Conservation (phyloP, 2,329 filamentous ascomycete species). For the Colletotrichum chlorophyti region DNA sequence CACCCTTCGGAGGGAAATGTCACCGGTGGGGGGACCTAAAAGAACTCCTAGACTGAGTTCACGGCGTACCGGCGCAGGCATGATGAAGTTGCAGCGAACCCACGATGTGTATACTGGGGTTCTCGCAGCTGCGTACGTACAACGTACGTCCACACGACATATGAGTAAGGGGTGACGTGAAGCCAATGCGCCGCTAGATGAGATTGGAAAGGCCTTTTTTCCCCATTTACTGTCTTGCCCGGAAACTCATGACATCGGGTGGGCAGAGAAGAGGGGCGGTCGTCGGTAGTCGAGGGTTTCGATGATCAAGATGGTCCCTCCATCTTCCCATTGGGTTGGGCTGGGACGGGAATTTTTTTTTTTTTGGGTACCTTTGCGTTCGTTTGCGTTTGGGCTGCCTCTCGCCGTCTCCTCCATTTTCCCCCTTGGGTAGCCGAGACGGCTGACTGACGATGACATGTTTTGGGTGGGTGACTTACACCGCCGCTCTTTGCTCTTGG, state of each 20-base stretch:
- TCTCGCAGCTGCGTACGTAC: not conserved
- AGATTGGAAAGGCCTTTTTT: slow-evolving; percentile 14
- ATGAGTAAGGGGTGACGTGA: slow-evolving; percentile 28
- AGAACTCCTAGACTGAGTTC: not conserved
- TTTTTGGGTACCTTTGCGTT: slow-evolving; percentile 25
- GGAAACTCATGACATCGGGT: slow-evolving; percentile 4
- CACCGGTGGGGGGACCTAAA: not conserved
- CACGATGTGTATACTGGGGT: too few species aligned
- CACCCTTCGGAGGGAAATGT: slow-evolving; percentile 4
- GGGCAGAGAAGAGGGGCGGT: not conserved
- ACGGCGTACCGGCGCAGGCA: slow-evolving; percentile 1
- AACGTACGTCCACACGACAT: not conserved
- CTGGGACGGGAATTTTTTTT: not conserved
- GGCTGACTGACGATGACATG: slow-evolving; percentile 29
- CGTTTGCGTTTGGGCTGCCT: slow-evolving; percentile 16
- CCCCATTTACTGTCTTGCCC: not conserved
- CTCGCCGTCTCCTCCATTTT: slow-evolving; percentile 2
- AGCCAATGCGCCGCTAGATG: slow-evolving; percentile 27
- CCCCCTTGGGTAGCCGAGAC: too few species aligned
- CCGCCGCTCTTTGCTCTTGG: slow-evolving; percentile 19
- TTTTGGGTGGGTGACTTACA: slow-evolving; percentile 12
- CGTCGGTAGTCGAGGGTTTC: not conserved
- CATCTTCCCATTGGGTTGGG: slow-evolving; percentile 16
- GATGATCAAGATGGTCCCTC: slow-evolving; percentile 11
- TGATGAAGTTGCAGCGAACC: too few species aligned